Percentiles rank a stretch among this genome's conserved stretches.
These are phyloP conservation scores for Aureobasidium sp. DNA, from an alignment of 2,329 filamentous ascomycete genomes.

Conservation along the genomic window DNA sequence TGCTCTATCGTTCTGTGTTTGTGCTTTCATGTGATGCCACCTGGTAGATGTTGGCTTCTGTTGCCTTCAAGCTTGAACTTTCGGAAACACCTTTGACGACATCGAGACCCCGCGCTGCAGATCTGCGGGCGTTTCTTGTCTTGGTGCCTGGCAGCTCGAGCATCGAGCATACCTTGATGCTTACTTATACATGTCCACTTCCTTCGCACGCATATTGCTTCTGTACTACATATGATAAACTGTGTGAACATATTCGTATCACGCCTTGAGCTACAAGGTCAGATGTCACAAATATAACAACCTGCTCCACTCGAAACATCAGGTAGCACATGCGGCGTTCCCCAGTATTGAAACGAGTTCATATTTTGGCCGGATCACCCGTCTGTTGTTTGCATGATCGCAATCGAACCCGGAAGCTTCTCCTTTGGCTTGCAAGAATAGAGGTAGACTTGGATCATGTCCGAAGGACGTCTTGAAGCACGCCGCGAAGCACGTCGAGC, in stretches of 20 bases:
- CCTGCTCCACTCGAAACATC: not conserved
- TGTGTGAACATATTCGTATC: not conserved
- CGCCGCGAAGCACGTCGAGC: slow-evolving; percentile 5
- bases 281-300: not conserved
- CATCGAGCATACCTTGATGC: not conserved
- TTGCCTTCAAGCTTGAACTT: not conserved
- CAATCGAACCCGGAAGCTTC: not conserved
- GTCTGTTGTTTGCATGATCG: not conserved
- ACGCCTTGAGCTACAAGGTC: not conserved
- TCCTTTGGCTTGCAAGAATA: not conserved
- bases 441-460: not conserved
- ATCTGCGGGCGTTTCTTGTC: not conserved
- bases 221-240: not conserved
- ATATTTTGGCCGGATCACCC: not conserved
- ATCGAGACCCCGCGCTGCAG: not conserved
- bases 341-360: not conserved
- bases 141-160: not conserved
- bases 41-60: not conserved
- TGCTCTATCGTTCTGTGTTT: not conserved
- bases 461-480: not conserved
- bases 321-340: not conserved
- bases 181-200: not conserved
- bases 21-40: not conserved
- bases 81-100: not conserved
- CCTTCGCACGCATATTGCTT: not conserved